Percentiles rank a stretch among this genome's conserved stretches.
Evolutionary conservation across 2,329 filamentous ascomycete species (phyloP).

Genomic region (Piedraia hortae): DNA sequence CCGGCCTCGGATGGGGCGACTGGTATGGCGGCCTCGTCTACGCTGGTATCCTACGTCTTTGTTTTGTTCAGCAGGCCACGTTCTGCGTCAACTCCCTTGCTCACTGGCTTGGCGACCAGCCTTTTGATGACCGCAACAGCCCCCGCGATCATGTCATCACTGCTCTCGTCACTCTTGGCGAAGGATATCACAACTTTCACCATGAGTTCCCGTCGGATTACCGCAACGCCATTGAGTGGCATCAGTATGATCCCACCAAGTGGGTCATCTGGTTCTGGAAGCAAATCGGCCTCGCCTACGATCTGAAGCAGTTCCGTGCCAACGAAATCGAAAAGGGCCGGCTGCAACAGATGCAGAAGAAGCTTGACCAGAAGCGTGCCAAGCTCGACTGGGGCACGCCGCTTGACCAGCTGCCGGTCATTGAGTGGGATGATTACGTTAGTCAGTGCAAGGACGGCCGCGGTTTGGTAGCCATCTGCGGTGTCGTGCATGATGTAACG

Average conservation of each 20-base stretch:
- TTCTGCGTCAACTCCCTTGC: slow-evolving; percentile 83
- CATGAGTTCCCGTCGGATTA: slow-evolving; percentile 86
- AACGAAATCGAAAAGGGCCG: slow-evolving; percentile 87
- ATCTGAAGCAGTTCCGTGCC: slow-evolving; percentile 70
- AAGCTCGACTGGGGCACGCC: slow-evolving; percentile 67
- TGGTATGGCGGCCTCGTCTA: slow-evolving; percentile 64
- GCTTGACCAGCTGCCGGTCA: slow-evolving; percentile 58
- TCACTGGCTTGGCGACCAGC: slow-evolving; percentile 78
- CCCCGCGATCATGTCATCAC: slow-evolving; percentile 72
- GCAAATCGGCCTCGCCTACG: slow-evolving; percentile 55
- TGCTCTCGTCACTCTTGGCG: slow-evolving; percentile 57
- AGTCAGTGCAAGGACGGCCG: slow-evolving; percentile 51
- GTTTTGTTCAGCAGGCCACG: slow-evolving; percentile 74
- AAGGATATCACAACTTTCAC: slow-evolving; percentile 89
- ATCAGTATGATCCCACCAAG: slow-evolving; percentile 79
- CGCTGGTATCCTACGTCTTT: slow-evolving; percentile 59
- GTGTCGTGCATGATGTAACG: slow-evolving; percentile 62
- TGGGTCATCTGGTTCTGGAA: slow-evolving; percentile 71
- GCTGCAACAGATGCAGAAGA: slow-evolving; percentile 73
- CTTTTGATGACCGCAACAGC: slow-evolving; percentile 78
- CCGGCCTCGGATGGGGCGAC: slow-evolving; percentile 56
- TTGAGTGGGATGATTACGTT: slow-evolving; percentile 69
- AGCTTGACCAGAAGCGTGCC: slow-evolving; percentile 64
- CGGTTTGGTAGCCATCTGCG: slow-evolving; percentile 48
- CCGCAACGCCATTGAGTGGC: slow-evolving; percentile 76